These are phyloP conservation scores for Hymenoscyphus fraxineus DNA, from an alignment of 2,329 filamentous ascomycete genomes.

Conservation along the genomic window DNA sequence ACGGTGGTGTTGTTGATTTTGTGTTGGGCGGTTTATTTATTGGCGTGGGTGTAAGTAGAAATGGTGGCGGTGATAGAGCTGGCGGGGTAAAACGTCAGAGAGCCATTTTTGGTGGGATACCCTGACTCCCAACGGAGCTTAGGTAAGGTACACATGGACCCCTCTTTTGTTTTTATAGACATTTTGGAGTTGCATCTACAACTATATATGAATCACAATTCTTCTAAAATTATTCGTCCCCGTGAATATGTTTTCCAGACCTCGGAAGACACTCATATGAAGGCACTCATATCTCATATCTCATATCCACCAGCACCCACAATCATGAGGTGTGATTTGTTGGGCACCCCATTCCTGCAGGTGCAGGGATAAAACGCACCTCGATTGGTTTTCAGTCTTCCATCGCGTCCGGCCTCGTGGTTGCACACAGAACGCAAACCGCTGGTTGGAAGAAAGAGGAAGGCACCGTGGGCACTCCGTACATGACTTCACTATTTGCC, in stretches of 20 bases:
- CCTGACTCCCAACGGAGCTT: neutral
- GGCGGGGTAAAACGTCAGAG: slow-evolving; percentile 4
- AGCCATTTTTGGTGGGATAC: neutral
- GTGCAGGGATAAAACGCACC: slow-evolving; percentile 8
- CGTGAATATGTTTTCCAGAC: neutral
- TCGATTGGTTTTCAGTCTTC: neutral
- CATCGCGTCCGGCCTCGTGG: neutral
- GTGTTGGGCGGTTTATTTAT: neutral
- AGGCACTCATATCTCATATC: too few relatives aligned
- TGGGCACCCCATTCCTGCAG: slow-evolving; percentile 8
- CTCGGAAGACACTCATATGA: too few relatives aligned
- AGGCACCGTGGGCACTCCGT: too few relatives aligned
- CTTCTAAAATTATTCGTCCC: neutral
- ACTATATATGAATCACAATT: neutral
- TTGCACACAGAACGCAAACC: neutral
- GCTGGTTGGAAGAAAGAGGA: neutral
- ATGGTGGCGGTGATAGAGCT: neutral
- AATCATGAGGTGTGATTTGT: neutral
- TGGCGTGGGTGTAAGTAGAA: neutral
- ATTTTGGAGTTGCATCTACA: too few relatives aligned
- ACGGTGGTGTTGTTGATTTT: neutral
- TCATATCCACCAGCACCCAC: neutral
- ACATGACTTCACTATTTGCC: slow-evolving; percentile 10
- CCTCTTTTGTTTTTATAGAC: neutral
- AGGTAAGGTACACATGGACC: neutral